Base-by-base conservation (phyloP, 2,329 filamentous ascomycete species). In the Colletotrichum salicis region DNA sequence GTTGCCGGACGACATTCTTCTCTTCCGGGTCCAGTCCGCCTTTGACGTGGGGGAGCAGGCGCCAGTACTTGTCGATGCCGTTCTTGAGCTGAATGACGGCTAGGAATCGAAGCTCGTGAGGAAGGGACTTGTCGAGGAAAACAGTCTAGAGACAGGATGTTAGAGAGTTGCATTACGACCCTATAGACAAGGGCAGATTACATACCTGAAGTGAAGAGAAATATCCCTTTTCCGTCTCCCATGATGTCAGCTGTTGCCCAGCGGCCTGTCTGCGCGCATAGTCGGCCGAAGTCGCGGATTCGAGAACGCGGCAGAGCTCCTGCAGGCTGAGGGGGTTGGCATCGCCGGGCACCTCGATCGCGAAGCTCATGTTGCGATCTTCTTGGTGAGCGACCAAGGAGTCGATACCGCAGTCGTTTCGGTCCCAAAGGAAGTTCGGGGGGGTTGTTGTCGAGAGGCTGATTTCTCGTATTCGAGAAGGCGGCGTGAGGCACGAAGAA, bases 41-140 rank as follows among this genome's bases (percentile, higher is more conserved):
- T 79, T 85, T 86, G 33, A 80, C 62, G 69, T 82, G 76, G 41
- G 83, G 79, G 87, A 94, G 79, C n/a, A 83, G 76, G 15, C 96
- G 89, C 96, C 96, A 99, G 82, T 95, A 94, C 79, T 93, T 95
- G 80, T 98, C 96, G 81, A 98, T 95, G 67, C 95, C 96, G 81
- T 98, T 98, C 81, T 98, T 98, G 65, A 99, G 87, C 79, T 97
- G 94, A 76, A 98, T 97, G 70, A 98, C 90, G 66, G 96, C 93
- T 12, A 98, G 91, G 78, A 97, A 95, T 73, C 96, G 93, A 64
- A 96, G 89, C 77, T 97, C 92, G 70, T 90, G 83, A 1, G 94
- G 93, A 1, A 97, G 85, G 2, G 90, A 90, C 73, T 90, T 91
- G 83, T 97, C 93, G 74, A 97, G 88, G 80, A 95, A 98, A 45